phyloP scores from a whole-genome alignment of 371 early-diverging fungal genomes.

The Mucor mucedo region DNA sequence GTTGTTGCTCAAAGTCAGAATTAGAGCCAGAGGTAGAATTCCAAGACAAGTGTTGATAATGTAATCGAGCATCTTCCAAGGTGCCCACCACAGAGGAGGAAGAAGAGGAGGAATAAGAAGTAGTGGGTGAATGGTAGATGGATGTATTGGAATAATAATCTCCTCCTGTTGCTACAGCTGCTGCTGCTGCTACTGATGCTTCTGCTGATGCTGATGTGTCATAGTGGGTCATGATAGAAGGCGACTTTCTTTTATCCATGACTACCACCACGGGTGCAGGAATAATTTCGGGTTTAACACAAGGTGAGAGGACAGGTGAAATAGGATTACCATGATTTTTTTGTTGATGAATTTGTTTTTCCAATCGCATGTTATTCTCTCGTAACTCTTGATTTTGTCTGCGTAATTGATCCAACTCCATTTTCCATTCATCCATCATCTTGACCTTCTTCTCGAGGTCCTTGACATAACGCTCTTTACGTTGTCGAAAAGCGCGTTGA shows the following conservation, averaged over 20 bases:
- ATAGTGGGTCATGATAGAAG: no score
- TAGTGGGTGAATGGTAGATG: slow-evolving; percentile 17
- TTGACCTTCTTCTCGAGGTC: slow-evolving; percentile 56
- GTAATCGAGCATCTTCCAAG: no score
- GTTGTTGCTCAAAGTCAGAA: slow-evolving; percentile 15
- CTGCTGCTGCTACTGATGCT: no score
- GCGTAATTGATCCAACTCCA: slow-evolving; percentile 21
- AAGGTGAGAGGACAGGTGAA: slow-evolving; percentile 3
- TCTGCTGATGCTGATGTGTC: no score
- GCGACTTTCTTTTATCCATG: slow-evolving; percentile 1
- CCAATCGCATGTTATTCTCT: slow-evolving; percentile 5
- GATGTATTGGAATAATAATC: slow-evolving; percentile 6
- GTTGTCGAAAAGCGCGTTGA: slow-evolving; percentile 74
- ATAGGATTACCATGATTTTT: slow-evolving; percentile 4
- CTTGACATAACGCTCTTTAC: slow-evolving; percentile 71
- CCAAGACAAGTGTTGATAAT: neutral
- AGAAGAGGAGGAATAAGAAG: slow-evolving; percentile 15
- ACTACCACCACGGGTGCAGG: slow-evolving; percentile 13
- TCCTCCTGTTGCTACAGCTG: no score
- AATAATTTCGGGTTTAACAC: neutral
- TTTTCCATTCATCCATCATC: slow-evolving; percentile 25
- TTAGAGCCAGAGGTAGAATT: slow-evolving; percentile 2
- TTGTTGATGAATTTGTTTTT: slow-evolving; percentile 16
- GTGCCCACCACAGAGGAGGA: neutral
- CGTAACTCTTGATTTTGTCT: slow-evolving; percentile 24